Base-by-base conservation (phyloP, 192 early-diverging fungal species). In the Lobosporangium transversale region DNA sequence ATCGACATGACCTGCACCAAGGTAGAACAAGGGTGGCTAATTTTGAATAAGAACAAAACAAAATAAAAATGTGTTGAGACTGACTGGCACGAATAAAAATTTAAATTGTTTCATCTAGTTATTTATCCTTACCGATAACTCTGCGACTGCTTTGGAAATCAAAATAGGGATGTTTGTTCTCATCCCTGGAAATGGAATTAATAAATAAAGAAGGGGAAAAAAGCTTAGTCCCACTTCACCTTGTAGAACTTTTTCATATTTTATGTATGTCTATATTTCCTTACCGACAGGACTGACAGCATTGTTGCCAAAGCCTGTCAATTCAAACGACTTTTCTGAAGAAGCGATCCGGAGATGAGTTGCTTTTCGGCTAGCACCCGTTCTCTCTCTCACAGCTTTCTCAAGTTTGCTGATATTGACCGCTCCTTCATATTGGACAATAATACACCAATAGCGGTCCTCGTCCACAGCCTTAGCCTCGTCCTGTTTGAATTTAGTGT, bases 1-100 rank as follows among this genome's bases (percentile, higher is more conserved):
- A 61, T 97, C 93, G 1, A 90, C 58, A 81, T 95, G 89, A 0
- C 95, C 95, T 29, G 89, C 93, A 21, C 95, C 95, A 12, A 94
- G 70, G 71, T 81, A 94, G 17, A 93, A 71, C 5, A 97, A 74
- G 1, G 86, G 83, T 1, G 94, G 94, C 62, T 91, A 59, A 18
- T 30, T 29, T 43, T 14, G 11, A 10, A 26, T 40, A 24, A 15
- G 8, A 15, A 52, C 15, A 62, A 35, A 23, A 32, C 1, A 10
- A 21, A 50, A 14, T 18, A 29, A n/a, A 29, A n/a, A 27, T 11
- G 10, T 36, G 15, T n/a, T n/a, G n/a, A n/a, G n/a, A n/a, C n/a
- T n/a, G n/a, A n/a, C n/a, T n/a, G n/a, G n/a, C n/a, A n/a, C n/a
- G n/a, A n/a, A n/a, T n/a, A n/a, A n/a, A n/a, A n/a, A n/a, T n/a